Evolutionary conservation across 345 rosid species (phyloP).

Genomic region (Erodium maritimum): DNA sequence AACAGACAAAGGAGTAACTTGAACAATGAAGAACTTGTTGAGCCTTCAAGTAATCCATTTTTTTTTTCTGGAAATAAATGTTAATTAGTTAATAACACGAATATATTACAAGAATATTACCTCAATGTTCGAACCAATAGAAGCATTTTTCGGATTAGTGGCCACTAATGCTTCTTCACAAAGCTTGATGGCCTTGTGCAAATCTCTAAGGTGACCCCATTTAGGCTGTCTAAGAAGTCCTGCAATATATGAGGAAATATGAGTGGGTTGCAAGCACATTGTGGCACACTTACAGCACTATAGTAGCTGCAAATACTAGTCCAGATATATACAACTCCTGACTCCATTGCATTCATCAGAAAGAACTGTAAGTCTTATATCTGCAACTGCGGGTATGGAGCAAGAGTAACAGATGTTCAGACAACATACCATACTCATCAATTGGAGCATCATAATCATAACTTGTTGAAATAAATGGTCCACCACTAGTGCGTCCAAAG

Average conservation of each 20-base stretch:
- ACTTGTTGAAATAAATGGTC: constrained; percentile 87
- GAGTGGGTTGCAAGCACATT: background rate
- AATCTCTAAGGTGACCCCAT: constrained; percentile 83
- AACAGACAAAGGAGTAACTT: too few relatives aligned
- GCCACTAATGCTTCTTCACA: constrained; percentile 66
- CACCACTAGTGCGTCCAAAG: constrained; percentile 69
- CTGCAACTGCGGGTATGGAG: background rate
- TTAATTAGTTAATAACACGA: background rate
- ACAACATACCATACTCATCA: constrained; percentile 74
- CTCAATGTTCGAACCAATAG: constrained; percentile 70
- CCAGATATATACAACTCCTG: background rate
- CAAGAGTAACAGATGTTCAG: background rate
- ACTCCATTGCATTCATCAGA: background rate
- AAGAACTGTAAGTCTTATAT: background rate
- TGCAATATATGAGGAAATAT: constrained; percentile 15
- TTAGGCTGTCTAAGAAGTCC: constrained; percentile 87
- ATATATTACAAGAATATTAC: constrained; percentile 20
- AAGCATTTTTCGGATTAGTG: constrained; percentile 55
- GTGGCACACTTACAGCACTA: background rate
- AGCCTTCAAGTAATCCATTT: background rate
- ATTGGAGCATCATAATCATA: constrained; percentile 97
- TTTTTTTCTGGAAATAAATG: background rate
- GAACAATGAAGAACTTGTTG: background rate
- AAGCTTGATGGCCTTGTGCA: constrained; percentile 88
- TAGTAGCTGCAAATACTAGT: background rate